Conservation (phyloP, 148 eudicot species). For the Vaccinium darrowii region DNA sequence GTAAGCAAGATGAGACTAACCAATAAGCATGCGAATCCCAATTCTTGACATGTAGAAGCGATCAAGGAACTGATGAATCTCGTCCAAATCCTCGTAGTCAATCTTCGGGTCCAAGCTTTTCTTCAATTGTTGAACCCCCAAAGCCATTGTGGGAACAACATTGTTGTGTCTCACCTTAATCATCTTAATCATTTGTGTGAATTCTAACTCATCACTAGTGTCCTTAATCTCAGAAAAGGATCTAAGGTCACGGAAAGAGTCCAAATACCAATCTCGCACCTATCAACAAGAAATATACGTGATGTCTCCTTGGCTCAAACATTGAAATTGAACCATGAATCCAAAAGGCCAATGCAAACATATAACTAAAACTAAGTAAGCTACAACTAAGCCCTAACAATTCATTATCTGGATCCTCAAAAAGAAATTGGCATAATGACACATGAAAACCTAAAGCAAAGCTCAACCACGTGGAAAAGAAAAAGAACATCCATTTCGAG, state of each 20-base stretch:
- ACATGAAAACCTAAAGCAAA: neutral
- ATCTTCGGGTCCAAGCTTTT: slow-evolving; percentile 61
- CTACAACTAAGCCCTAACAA: neutral
- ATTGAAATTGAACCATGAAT: neutral
- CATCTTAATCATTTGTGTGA: slow-evolving; percentile 85
- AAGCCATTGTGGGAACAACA: slow-evolving; percentile 97
- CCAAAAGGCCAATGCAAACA: neutral
- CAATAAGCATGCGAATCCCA: slow-evolving; percentile 97
- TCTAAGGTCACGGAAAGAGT: slow-evolving; percentile 92
- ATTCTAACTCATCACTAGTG: slow-evolving; percentile 67
- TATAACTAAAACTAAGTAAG: neutral
- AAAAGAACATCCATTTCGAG: neutral
- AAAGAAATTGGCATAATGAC: neutral
- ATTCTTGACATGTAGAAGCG: slow-evolving; percentile 97
- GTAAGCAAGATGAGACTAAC: slow-evolving; percentile 40
- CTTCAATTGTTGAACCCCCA: slow-evolving; percentile 90
- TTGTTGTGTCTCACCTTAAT: slow-evolving; percentile 92
- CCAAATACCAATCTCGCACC: slow-evolving; percentile 97
- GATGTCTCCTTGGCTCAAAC: neutral
- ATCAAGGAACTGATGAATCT: slow-evolving; percentile 89
- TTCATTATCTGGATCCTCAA: neutral
- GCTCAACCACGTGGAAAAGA: neutral
- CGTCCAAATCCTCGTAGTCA: slow-evolving; percentile 61
- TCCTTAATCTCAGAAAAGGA: slow-evolving; percentile 69
- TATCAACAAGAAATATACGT: slow-evolving; percentile 20